These are phyloP conservation scores for Fusarium transvaalense DNA, from an alignment of 2,329 filamentous ascomycete species.

Conservation along the genomic window DNA sequence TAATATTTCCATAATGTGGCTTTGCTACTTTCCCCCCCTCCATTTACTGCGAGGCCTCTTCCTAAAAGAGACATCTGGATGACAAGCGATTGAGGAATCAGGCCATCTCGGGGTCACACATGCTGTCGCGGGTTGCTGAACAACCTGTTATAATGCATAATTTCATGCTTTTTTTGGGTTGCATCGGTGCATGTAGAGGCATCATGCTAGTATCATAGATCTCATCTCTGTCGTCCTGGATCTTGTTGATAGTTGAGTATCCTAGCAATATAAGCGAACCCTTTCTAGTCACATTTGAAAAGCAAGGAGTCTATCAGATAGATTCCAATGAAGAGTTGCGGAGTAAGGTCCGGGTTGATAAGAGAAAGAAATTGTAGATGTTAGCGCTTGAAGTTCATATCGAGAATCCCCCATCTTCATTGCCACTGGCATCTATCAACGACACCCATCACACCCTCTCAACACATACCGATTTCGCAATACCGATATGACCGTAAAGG, in stretches of 20 bases:
- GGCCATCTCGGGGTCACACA: slow-evolving; percentile 39
- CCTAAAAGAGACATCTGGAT: slow-evolving; percentile 24
- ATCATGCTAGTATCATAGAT: slow-evolving; percentile 33
- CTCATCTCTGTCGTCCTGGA: slow-evolving; percentile 35
- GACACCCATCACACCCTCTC: slow-evolving; percentile 9
- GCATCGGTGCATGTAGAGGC: slow-evolving; percentile 12
- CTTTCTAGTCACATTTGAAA: background rate
- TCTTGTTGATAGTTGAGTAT: slow-evolving; percentile 5
- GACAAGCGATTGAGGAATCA: slow-evolving; percentile 28
- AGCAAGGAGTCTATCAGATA: background rate
- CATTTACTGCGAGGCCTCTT: slow-evolving; percentile 20
- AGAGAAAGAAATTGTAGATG: background rate
- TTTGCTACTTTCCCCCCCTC: slow-evolving; percentile 13
- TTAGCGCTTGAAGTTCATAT: slow-evolving; percentile 12
- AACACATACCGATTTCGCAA: slow-evolving; percentile 26
- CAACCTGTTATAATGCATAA: slow-evolving; percentile 28
- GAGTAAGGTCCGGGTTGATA: background rate
- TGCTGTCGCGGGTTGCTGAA: slow-evolving; percentile 9
- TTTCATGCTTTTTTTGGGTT: slow-evolving; percentile 21
- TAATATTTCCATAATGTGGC: slow-evolving; percentile 4
- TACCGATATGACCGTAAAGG: slow-evolving; percentile 2
- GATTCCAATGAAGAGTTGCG: slow-evolving; percentile 10
- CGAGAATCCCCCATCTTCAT: slow-evolving; percentile 5
- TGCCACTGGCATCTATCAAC: slow-evolving; percentile 14
- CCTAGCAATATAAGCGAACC: background rate